Base-by-base conservation (phyloP, 257 asterid genomes). In the Solanum rostratum region DNA sequence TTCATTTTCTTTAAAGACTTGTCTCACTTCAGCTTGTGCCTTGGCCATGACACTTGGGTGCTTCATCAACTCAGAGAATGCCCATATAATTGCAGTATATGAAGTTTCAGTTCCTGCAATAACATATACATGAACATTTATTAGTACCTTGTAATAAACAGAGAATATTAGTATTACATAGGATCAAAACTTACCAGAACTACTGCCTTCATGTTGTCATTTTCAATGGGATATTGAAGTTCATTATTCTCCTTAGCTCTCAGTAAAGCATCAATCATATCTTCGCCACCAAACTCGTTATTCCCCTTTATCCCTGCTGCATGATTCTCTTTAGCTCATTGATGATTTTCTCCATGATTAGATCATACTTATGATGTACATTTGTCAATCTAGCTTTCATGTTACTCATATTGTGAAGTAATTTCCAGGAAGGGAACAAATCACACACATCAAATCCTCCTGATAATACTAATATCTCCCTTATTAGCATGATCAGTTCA, bases 61-160 rank as follows among this genome's bases (percentile, higher is more conserved):
- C 53, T 57, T 84, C 80, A 84, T 82, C 74, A 87, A 8, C 57
- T 84, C 89, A 10, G 86, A 41, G 79, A 87, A 73, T 53, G 86
- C 84, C 87, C 89, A 84, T 13, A 57, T 80, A 9, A 81, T 52
- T 0, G 84, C 55, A 19, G 46, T 54, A 10, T 85, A 50, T 52
- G 89, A 81, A 63, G 85, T 87, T 33, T 60, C 87, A 12, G 81
- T 73, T 63, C 85, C 87, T 87, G 83, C 70, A 68, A 73, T 22
- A 22, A 73, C 13, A 2, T n/a, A 43, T n/a, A n/a, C 55, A 43
- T 71, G 27, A 41, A 27, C 20, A 46, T 11, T 11, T 20, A 20
- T 71, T 41, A 69, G n/a, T 69, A 8, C 46, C 43, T 13, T 66
- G 74, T 33, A 63, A 37, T 14, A 70, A 39, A 39, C 12, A 11